Percentiles rank a stretch among this genome's conserved stretches.
Conservation (phyloP, 768 basidiomycete genomes). For the Xerocomellus amylosporus region DNA sequence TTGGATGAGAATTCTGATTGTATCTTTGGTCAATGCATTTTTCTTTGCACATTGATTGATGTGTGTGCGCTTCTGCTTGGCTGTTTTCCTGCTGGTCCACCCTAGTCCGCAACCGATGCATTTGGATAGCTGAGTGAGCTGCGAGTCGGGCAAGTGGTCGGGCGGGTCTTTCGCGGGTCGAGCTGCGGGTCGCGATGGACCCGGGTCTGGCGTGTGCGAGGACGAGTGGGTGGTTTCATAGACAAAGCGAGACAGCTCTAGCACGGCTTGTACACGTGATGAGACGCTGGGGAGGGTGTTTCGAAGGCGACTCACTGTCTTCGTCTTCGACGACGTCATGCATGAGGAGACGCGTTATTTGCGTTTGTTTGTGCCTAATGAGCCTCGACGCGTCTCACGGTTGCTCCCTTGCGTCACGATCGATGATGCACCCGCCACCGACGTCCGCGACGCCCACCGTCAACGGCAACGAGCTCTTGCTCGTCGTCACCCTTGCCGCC, state of each 20-base stretch:
- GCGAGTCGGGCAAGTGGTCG: conserved; percentile 42
- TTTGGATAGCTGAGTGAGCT: conserved; percentile 47
- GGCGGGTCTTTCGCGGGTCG: conserved; percentile 11
- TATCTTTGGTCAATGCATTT: conserved; percentile 49
- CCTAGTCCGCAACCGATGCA: conserved; percentile 63
- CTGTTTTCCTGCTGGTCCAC: conserved; percentile 72
- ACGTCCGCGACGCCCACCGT: conserved; percentile 35
- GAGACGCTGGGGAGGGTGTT: not conserved
- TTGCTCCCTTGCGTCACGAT: not conserved
- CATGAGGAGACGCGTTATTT: conserved; percentile 47
- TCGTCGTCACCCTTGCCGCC: conserved; percentile 63
- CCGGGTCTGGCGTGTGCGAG: not conserved
- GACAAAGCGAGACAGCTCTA: conserved; percentile 40
- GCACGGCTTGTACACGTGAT: not conserved
- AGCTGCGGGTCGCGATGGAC: not conserved
- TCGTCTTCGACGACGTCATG: conserved; percentile 3
- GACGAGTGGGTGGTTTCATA: conserved; percentile 17
- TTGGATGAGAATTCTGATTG: conserved; percentile 49
- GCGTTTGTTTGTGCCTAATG: conserved; percentile 25
- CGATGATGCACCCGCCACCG: conserved; percentile 23
- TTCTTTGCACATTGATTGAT: conserved; percentile 69
- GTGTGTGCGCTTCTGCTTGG: conserved; percentile 61
- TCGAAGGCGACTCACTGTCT: conserved; percentile 1
- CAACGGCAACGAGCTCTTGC: conserved; percentile 61
- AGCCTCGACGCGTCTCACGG: not conserved